Evolutionary conservation across 768 basidiomycete genomes (phyloP).

Genomic region (Gymnopilus junonius): DNA sequence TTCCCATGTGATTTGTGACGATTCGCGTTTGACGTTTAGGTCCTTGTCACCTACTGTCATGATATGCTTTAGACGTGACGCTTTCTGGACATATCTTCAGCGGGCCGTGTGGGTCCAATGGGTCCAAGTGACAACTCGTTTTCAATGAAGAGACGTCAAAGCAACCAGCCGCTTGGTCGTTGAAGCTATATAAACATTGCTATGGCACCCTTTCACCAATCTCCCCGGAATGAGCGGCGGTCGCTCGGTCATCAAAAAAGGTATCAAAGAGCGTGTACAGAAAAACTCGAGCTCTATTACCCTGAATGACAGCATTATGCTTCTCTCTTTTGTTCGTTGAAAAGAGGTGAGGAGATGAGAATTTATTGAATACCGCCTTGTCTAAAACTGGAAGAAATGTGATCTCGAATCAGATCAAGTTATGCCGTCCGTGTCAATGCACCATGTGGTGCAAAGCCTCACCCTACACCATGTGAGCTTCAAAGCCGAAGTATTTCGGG

Average conservation of each 20-base stretch:
- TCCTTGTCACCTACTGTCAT: not conserved
- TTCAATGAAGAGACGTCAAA: not conserved
- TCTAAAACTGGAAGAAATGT: slow-evolving; percentile 6
- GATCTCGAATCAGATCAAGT: slow-evolving; percentile 9
- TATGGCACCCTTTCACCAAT: not conserved
- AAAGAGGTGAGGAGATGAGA: not conserved
- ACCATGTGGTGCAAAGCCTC: slow-evolving; percentile 19
- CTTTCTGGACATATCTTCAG: not conserved
- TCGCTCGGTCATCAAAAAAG: not conserved
- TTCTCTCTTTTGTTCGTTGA: not conserved
- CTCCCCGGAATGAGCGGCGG: not conserved
- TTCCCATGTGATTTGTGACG: slow-evolving; percentile 15
- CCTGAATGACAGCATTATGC: not conserved
- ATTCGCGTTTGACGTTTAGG: slow-evolving; percentile 11
- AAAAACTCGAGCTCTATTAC: not conserved
- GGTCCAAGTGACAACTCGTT: not conserved
- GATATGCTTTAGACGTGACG: not conserved
- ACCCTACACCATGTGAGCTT: slow-evolving; percentile 21
- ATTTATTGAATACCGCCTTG: not conserved
- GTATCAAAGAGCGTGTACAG: not conserved
- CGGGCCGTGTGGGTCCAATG: not conserved
- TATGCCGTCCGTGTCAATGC: slow-evolving; percentile 8
- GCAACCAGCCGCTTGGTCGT: not conserved
- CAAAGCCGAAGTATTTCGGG: slow-evolving; percentile 12
- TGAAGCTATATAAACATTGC: not conserved